Evolutionary conservation across 495 filamentous ascomycete species (phyloP).

Genomic region (Hypomontagnella submonticulosa): DNA sequence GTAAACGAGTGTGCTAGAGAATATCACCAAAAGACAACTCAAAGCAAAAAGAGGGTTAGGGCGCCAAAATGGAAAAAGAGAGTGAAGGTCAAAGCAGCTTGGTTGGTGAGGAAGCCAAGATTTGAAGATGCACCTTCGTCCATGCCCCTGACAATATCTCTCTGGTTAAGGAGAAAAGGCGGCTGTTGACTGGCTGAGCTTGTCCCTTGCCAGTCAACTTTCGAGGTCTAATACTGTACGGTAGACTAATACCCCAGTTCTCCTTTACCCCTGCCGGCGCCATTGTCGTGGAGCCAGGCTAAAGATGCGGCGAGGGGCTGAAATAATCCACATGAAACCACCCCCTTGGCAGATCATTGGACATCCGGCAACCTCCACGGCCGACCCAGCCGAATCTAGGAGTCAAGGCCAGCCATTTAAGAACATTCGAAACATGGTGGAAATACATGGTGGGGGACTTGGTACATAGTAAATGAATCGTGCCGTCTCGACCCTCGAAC

Average conservation of each 20-base stretch:
- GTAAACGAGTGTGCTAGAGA: constrained; percentile 40
- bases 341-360: constrained; percentile 37
- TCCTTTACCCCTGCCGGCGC: constrained; percentile 22
- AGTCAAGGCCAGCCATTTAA: constrained; percentile 25
- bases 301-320: constrained; percentile 25
- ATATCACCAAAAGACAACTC: constrained; percentile 28
- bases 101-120: constrained; percentile 47
- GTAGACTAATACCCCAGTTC: constrained; percentile 46
- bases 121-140: constrained; percentile 36
- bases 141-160: constrained; percentile 43
- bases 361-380: constrained; percentile 21
- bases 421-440: constrained; percentile 40
- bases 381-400: constrained; percentile 15
- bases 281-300: constrained; percentile 32
- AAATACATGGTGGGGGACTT: constrained; percentile 16
- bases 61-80: constrained; percentile 35
- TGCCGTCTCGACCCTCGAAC: constrained; percentile 26
- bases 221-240: constrained; percentile 17
- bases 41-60: constrained; percentile 28
- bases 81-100: constrained; percentile 36
- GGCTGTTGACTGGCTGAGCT: constrained; percentile 30
- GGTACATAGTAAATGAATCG: constrained; percentile 21
- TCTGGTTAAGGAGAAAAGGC: constrained; percentile 23
- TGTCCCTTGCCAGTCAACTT: constrained; percentile 23
- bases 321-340: constrained; percentile 40